Evolutionary conservation across 1,284 basidiomycete species (phyloP).

Genomic region (Porodaedalea pini): DNA sequence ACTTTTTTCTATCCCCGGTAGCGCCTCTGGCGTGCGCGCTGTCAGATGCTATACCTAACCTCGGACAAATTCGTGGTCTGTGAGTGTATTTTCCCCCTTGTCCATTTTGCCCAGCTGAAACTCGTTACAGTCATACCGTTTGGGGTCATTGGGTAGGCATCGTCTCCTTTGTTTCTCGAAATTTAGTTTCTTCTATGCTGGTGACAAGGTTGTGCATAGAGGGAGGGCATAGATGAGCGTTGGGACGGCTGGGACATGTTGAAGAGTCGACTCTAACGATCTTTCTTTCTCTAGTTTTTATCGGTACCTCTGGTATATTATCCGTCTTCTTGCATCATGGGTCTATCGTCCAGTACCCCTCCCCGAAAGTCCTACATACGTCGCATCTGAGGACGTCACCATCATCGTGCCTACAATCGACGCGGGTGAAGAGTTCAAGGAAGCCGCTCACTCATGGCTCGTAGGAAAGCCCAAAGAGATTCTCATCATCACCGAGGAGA

Average conservation of each 20-base stretch:
- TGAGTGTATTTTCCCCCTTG: constrained; percentile 37
- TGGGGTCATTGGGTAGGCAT: constrained; percentile 80
- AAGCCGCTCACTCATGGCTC: constrained; percentile 88
- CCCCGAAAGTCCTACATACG: constrained; percentile 84
- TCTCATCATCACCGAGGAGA: constrained; percentile 90
- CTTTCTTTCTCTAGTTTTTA: constrained; percentile 54
- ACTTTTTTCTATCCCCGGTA: neutral
- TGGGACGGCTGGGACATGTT: constrained; percentile 15
- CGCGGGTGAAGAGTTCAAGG: constrained; percentile 90
- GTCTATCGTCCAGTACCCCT: constrained; percentile 83
- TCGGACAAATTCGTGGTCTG: constrained; percentile 78
- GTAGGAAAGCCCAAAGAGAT: constrained; percentile 88
- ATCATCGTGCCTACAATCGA: constrained; percentile 95
- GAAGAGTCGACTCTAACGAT: constrained; percentile 2
- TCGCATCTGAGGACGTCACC: constrained; percentile 87
- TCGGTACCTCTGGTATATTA: constrained; percentile 87
- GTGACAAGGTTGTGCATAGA: neutral
- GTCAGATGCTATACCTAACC: constrained; percentile 65
- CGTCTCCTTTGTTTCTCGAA: constrained; percentile 1
- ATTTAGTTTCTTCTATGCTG: neutral
- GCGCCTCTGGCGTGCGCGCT: constrained; percentile 4
- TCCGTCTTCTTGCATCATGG: constrained; percentile 71
- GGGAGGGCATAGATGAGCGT: no score
- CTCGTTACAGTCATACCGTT: constrained; percentile 73
- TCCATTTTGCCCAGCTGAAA: constrained; percentile 18